Evolutionary conservation across 1,284 basidiomycete species (phyloP), one percentile per base, ranked within the genome.

Genomic region (Sphagnurus paluster): DNA sequence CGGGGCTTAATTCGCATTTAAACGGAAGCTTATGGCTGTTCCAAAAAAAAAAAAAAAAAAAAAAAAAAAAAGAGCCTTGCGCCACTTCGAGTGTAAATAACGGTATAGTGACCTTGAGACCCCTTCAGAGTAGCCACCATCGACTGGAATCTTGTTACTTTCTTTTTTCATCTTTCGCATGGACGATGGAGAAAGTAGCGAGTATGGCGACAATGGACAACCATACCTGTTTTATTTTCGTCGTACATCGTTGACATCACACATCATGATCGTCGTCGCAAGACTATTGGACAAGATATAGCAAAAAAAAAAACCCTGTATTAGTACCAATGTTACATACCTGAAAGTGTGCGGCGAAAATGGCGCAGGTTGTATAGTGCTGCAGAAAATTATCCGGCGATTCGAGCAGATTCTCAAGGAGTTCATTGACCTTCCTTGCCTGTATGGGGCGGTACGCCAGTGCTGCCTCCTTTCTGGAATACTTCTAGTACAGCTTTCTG

Each of bases 401-500:
- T 1, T 48, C 36, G 16, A 71, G 52, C 21, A 76, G 46, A 7
- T 52, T 56, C 10, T 56, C 43, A 13, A 77, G 52, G 16, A 75
- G 53, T 7, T 63, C 57, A 21, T 64, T 54, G 4, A 54, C 57
- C 37, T 69, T 69, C 17, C 51, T 50, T 32, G 59, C 54, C 29
- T 72, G 64, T 13, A 65, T 52, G 3, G 64, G 57, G 1, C 49
- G 42, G 39, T 68, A 69, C 28, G 54, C 53, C 2, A 52, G 44
- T 25, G 53, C 41, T 0, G 56, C 56, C 4, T 56, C 50, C 4
- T 56, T 54, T 16, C 60, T 56, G 43, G 67, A 68, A n/a, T 57
- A 54, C 41, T 68, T 60, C 21, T 72, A 66, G 26, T 69, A 66
- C 24, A 71, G 52, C 35, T 59, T 61, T 23, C 72, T 57, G 23